Evolutionary conservation across 805 yeast species (phyloP).

Genomic region (Cyberlindnera japonica): DNA sequence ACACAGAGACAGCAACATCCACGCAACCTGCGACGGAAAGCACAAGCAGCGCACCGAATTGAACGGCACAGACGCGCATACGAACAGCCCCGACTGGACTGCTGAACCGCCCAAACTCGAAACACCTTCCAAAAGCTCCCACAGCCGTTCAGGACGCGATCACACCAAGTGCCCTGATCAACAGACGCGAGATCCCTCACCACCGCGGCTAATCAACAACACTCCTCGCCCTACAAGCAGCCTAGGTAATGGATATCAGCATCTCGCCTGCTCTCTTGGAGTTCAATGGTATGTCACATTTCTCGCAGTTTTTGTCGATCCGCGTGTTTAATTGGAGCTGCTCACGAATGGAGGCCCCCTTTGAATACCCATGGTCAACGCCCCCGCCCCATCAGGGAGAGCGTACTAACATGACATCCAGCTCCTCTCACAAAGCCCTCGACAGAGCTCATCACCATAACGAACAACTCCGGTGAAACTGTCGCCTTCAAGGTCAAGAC

Average conservation of each 20-base stretch:
- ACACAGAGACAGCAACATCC: conserved; percentile 1
- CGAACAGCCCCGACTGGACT: no score
- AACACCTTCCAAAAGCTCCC: background rate
- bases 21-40: background rate
- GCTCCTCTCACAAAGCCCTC: conserved; percentile 76
- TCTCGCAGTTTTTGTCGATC: background rate
- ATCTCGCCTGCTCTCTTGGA: conserved; percentile 71
- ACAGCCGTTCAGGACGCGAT: background rate
- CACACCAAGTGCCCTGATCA: conserved; percentile 5
- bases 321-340: background rate
- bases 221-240: background rate
- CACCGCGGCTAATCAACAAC: background rate
- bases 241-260: conserved; percentile 41
- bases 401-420: conserved; percentile 25
- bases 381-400: background rate
- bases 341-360: no score
- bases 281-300: conserved; percentile 63
- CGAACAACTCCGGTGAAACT: conserved; percentile 55
- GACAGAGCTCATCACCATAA: conserved; percentile 50
- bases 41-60: no score
- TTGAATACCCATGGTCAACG: no score
- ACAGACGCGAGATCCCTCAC: conserved; percentile 1
- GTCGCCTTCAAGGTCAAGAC: conserved; percentile 95
- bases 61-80: no score
- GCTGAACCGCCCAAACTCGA: background rate